phyloP scores from a whole-genome alignment of 2,329 filamentous ascomycete genomes.

The Penicillium freii region DNA sequence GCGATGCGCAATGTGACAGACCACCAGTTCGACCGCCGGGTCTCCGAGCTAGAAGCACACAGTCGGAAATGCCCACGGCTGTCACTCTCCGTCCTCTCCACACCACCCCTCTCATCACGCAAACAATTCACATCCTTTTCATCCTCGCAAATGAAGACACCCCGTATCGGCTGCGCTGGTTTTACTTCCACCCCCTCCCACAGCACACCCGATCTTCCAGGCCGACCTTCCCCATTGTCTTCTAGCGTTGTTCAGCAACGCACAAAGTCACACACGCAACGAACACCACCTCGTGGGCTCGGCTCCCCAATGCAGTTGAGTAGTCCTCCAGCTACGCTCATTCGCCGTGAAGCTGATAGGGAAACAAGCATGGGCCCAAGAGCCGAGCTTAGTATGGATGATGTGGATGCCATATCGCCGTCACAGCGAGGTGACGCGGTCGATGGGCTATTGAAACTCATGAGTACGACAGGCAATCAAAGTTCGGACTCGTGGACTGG shows the following conservation, averaged over 20 bases:
- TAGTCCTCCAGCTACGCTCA: conserved; percentile 34
- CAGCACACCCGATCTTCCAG: conserved; percentile 24
- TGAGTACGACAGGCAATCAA: conserved; percentile 36
- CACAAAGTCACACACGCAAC: conserved; percentile 14
- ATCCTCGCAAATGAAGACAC: conserved; percentile 18
- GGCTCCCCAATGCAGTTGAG: conserved; percentile 38
- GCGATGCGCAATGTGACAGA: conserved; percentile 42
- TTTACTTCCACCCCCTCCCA: conserved; percentile 21
- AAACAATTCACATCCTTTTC: conserved; percentile 19
- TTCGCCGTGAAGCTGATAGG: conserved; percentile 17
- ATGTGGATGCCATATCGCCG: conserved; percentile 18
- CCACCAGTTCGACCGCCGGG: conserved; percentile 40
- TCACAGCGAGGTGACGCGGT: conserved; percentile 39
- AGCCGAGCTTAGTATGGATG: conserved; percentile 2
- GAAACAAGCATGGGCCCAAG: conserved; percentile 12
- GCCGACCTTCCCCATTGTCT: conserved; percentile 15
- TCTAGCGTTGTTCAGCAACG: conserved; percentile 10
- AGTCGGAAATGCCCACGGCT: conserved; percentile 37
- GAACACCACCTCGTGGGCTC: conserved; percentile 19
- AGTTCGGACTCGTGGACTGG: conserved; percentile 25
- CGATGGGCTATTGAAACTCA: conserved; percentile 41
- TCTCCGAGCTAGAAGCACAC: conserved; percentile 43
- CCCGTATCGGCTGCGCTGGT: conserved; percentile 17
- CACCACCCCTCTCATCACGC: conserved; percentile 17
- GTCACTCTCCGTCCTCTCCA: conserved; percentile 23